phyloP scores from a whole-genome alignment of 352 stramenopile genomes.

The Pythium monospermum region DNA sequence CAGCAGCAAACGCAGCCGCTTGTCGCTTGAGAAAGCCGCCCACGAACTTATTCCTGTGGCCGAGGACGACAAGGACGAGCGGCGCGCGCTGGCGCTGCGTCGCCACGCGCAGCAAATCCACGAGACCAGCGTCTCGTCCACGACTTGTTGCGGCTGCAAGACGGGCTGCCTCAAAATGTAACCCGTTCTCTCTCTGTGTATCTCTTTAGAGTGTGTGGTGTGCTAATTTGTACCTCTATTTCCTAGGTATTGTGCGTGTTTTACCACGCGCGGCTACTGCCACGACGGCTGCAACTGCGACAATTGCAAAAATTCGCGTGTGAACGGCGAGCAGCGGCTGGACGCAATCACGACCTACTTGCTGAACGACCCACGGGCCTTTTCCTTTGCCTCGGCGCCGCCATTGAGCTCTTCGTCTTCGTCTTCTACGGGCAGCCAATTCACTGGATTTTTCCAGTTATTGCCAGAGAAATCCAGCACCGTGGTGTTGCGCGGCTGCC shows the following conservation, averaged over 20 bases:
- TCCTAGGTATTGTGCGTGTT: slow-evolving; percentile 73
- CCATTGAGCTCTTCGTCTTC: no score
- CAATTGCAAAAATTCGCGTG: slow-evolving; percentile 67
- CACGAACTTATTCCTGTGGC: not conserved
- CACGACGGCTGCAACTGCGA: slow-evolving; percentile 59
- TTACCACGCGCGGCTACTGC: slow-evolving; percentile 79
- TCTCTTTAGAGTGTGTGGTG: not conserved
- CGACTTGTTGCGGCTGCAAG: slow-evolving; percentile 80
- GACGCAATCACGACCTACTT: slow-evolving; percentile 75
- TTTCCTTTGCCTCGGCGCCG: slow-evolving; percentile 46
- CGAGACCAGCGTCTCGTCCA: slow-evolving; percentile 61
- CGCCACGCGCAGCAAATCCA: slow-evolving; percentile 70
- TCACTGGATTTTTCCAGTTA: slow-evolving; percentile 58
- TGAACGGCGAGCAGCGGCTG: slow-evolving; percentile 55
- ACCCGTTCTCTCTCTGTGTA: not conserved
- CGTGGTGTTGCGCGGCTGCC: slow-evolving; percentile 84
- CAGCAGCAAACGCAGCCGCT: slow-evolving; percentile 5
- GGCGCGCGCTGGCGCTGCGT: slow-evolving; percentile 39
- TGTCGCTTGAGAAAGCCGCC: not conserved
- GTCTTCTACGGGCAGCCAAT: no score
- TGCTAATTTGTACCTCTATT: no score
- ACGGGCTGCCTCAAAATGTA: slow-evolving; percentile 82
- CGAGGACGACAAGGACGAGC: slow-evolving; percentile 31
- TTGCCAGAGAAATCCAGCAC: slow-evolving; percentile 72
- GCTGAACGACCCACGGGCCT: slow-evolving; percentile 66